These are phyloP conservation scores for Penicillium sp. DNA, from an alignment of 2,329 filamentous ascomycete genomes.

Conservation along the genomic window DNA sequence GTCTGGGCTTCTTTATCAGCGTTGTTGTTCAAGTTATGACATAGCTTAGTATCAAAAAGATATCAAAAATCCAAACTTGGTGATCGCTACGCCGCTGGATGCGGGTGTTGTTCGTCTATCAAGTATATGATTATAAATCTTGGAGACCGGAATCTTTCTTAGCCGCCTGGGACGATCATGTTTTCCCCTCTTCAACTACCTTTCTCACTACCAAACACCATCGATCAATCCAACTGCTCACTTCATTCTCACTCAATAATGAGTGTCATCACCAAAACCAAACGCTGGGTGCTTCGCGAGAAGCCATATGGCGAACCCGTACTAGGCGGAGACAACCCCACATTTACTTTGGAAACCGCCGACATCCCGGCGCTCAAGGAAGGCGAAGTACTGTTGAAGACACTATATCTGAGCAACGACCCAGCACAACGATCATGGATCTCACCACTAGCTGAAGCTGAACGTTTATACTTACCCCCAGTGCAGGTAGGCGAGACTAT, in stretches of 20 bases:
- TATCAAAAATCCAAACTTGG: no score
- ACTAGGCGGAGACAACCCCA: not conserved
- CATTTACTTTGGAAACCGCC: not conserved
- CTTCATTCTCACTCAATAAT: not conserved
- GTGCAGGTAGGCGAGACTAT: slow-evolving; percentile 44
- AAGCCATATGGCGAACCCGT: slow-evolving; percentile 1
- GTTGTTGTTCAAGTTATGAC: no score
- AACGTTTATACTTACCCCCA: slow-evolving; percentile 49
- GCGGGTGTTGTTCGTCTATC: no score
- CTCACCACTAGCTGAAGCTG: slow-evolving; percentile 38
- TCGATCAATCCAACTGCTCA: not conserved
- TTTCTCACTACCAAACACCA: not conserved
- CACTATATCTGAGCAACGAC: slow-evolving; percentile 53
- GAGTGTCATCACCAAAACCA: not conserved
- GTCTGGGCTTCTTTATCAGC: no score
- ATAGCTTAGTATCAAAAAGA: no score
- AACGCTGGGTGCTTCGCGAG: not conserved
- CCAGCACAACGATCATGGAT: slow-evolving; percentile 56
- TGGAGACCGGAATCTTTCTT: no score
- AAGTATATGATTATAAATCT: no score
- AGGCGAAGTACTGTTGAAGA: slow-evolving; percentile 48
- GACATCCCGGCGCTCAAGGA: slow-evolving; percentile 3
- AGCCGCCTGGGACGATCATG: no score
- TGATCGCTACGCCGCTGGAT: no score
- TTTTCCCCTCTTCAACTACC: not conserved